A percentile compares a stretch with the other conserved stretches of the same genome.
Conservation (phyloP, 805 yeast genomes). For the Cyberlindnera saturnus region DNA sequence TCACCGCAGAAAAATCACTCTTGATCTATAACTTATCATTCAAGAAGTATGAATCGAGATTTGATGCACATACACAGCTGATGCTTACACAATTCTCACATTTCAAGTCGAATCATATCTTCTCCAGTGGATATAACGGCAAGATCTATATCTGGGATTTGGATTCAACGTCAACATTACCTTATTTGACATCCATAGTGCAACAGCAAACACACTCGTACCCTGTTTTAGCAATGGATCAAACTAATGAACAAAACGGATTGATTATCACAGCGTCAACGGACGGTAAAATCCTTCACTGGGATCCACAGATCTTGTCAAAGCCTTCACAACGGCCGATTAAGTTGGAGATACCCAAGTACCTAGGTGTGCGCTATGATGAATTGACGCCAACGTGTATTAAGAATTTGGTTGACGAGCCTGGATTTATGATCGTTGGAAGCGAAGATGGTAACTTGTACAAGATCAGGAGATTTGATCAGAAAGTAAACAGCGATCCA, state of each 20-base stretch:
- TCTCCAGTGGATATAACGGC: constrained; percentile 48
- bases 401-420: constrained; percentile 13
- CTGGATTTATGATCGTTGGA: constrained; percentile 23
- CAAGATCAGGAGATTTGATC: constrained; percentile 22
- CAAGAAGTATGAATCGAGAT: constrained; percentile 29
- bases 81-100: constrained; percentile 35
- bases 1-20: constrained; percentile 13
- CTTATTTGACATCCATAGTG: constrained; percentile 12
- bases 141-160: constrained; percentile 45
- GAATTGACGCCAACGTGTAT: constrained; percentile 25
- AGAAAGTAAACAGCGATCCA: constrained; percentile 9
- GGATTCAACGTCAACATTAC: constrained; percentile 9
- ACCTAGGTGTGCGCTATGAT: constrained; percentile 20
- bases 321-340: constrained; percentile 20
- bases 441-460: constrained; percentile 30
- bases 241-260: constrained; percentile 16
- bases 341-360: constrained; percentile 20
- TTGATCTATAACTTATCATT: constrained; percentile 20
- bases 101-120: constrained; percentile 31
- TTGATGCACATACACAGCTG: constrained; percentile 36
- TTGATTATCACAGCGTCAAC: constrained; percentile 24
- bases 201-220: constrained; percentile 18
- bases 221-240: constrained; percentile 19
- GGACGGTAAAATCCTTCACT: constrained; percentile 26
- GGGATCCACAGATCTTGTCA: constrained; percentile 25